Base-by-base conservation (phyloP, 257 asterid genomes). In the Mentha longifolia region DNA sequence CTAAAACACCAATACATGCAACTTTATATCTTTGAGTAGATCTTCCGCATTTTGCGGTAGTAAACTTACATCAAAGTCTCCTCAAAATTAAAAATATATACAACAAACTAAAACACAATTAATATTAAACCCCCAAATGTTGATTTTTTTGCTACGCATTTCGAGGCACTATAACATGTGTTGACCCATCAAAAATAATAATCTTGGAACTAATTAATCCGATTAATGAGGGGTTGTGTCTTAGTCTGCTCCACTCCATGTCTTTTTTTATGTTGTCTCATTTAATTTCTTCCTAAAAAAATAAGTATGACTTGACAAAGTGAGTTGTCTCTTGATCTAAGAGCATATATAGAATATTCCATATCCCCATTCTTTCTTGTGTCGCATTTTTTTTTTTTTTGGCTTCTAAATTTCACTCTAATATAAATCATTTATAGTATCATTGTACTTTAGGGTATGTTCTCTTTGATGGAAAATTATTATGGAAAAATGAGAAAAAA, bases 321-420 rank as follows among this genome's bases (percentile, higher is more conserved):
- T 76, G 76, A 59, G 71, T 25, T 25, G 74, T 66, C 70, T 12
- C 47, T 58, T 60, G 70, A 50, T 66, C 47, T 37, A 51, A 28
- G 31, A 14, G n/a, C 70, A 46, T 14, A 65, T 28, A 14, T 58
- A 41, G 74, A 76, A 77, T 77, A 77, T 66, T 71, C 72, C 61
- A 76, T 16, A 56, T 5, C 22, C 58, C 43, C 19, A 3, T 17
- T 17, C 28, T 45, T 28, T 42, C 22, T 33, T 51, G 6, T 28
- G 37, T 37, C 8, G 12, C 58, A 0, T 43, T 19, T 0, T 67
- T 37, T 56, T 56, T 30, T 37, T 67, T 37, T 56, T 56, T 30
- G 19, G 1, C 1, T 46, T 4, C 5, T 45, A 1, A 15, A 15
- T 28, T 28, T 14, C 7, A 33, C 2, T n/a, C 5, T 65, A 6